phyloP scores from a whole-genome alignment of 176 grass and related monocot genomes.

The Eleusine indica region DNA sequence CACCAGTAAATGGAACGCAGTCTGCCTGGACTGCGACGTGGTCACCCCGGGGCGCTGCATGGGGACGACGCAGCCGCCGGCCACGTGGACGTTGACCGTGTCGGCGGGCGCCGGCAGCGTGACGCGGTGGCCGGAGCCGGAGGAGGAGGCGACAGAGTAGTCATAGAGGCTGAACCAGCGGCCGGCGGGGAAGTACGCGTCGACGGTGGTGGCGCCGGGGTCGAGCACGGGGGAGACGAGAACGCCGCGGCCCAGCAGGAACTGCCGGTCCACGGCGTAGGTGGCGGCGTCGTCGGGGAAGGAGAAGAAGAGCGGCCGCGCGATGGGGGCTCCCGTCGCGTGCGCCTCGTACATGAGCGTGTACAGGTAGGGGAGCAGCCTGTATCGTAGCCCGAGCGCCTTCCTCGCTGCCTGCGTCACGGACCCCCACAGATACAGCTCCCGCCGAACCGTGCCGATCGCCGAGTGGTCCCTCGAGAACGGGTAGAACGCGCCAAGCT shows the following conservation, averaged over 20 bases:
- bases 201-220: slow-evolving; percentile 30
- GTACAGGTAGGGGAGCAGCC: slow-evolving; percentile 73
- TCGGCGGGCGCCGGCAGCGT: slow-evolving; percentile 61
- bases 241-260: slow-evolving; percentile 64
- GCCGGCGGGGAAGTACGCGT: slow-evolving; percentile 73
- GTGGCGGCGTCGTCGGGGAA: slow-evolving; percentile 60
- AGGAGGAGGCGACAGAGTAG: slow-evolving; percentile 36
- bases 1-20: slow-evolving; percentile 63
- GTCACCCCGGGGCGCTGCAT: slow-evolving; percentile 59
- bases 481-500: slow-evolving; percentile 90
- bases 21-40: slow-evolving; percentile 40
- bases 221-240: slow-evolving; percentile 78
- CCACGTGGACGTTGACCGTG: slow-evolving; percentile 65
- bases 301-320: slow-evolving; percentile 87
- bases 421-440: slow-evolving; percentile 81
- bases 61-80: slow-evolving; percentile 57
- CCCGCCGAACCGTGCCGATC: slow-evolving; percentile 48
- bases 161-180: slow-evolving; percentile 75
- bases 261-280: slow-evolving; percentile 60
- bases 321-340: slow-evolving; percentile 63
- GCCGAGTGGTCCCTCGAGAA: slow-evolving; percentile 79
- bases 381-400: slow-evolving; percentile 72
- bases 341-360: slow-evolving; percentile 86
- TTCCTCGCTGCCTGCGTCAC: slow-evolving; percentile 64
- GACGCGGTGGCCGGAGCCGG: slow-evolving; percentile 25